Conservation (phyloP, 2,329 filamentous ascomycete species). For the Aspergillus sp. region DNA sequence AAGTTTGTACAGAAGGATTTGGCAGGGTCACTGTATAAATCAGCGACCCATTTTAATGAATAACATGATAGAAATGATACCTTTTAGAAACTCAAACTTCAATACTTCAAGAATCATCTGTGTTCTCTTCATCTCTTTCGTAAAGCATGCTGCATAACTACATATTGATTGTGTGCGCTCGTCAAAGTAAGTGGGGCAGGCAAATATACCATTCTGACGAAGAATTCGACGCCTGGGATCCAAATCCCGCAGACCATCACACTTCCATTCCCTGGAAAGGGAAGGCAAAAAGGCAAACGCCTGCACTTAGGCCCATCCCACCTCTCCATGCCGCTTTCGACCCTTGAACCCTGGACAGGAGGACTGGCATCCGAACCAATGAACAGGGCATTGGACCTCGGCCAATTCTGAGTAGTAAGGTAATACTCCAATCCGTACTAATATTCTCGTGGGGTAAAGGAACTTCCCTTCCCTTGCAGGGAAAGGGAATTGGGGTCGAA, state of each 20-base stretch:
- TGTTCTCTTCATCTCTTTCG: background rate
- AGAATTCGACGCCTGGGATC: background rate
- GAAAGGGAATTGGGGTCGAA: no score
- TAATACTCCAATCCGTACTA: background rate
- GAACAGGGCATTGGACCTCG: background rate
- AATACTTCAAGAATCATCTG: background rate
- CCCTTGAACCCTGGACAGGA: background rate
- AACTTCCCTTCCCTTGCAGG: background rate
- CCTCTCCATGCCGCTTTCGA: background rate
- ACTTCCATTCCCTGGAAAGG: background rate
- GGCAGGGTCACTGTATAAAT: conserved; percentile 2
- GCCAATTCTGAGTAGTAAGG: no score
- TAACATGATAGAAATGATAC: conserved; percentile 22
- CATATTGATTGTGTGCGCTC: background rate
- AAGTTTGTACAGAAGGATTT: conserved; percentile 18
- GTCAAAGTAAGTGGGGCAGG: background rate
- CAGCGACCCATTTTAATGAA: conserved; percentile 17
- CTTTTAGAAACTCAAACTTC: background rate
- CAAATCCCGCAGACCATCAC: background rate
- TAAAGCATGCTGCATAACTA: background rate
- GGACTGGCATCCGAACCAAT: background rate
- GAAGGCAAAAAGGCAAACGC: background rate
- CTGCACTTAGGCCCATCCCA: background rate
- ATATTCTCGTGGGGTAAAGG: background rate
- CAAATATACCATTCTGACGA: background rate